phyloP scores from a whole-genome alignment of 805 yeast species.

The Myxozyma neglecta region DNA sequence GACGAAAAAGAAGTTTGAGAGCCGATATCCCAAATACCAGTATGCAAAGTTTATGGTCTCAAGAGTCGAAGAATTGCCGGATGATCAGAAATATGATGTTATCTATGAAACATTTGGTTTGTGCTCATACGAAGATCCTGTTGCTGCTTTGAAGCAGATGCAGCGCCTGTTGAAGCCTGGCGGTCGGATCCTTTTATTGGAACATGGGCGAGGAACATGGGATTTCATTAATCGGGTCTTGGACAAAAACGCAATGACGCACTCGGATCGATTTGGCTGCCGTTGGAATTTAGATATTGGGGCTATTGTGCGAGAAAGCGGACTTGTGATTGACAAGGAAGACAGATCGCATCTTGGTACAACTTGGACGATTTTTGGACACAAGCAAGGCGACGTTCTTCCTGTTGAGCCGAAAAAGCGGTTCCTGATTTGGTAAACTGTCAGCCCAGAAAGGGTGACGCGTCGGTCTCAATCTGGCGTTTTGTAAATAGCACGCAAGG shows the following conservation, averaged over 20 bases:
- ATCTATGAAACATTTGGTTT: constrained; percentile 92
- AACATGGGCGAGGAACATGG: constrained; percentile 88
- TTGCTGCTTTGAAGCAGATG: constrained; percentile 74
- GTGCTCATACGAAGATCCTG: constrained; percentile 95
- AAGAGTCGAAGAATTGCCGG: constrained; percentile 62
- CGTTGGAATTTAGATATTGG: constrained; percentile 96
- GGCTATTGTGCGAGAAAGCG: constrained; percentile 77
- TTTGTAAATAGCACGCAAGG: not conserved
- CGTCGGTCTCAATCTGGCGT: not conserved
- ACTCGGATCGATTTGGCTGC: constrained; percentile 93
- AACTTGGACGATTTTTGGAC: constrained; percentile 48
- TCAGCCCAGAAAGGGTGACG: not conserved
- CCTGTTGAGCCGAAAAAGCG: constrained; percentile 18
- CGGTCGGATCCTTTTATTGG: constrained; percentile 82
- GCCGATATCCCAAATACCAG: constrained; percentile 61
- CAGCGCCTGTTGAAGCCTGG: constrained; percentile 73
- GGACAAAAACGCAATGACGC: constrained; percentile 77
- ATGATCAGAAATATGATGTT: constrained; percentile 70
- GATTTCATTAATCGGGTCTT: constrained; percentile 73
- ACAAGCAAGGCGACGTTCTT: constrained; percentile 27
- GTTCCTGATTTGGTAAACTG: constrained; percentile 21
- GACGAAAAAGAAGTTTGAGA: constrained; percentile 69
- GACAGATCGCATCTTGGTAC: constrained; percentile 87
- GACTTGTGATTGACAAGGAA: constrained; percentile 77
- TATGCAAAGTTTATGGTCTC: constrained; percentile 91